phyloP scores from a whole-genome alignment of 306 rosid genomes.

The Castanopsis chinensis region DNA sequence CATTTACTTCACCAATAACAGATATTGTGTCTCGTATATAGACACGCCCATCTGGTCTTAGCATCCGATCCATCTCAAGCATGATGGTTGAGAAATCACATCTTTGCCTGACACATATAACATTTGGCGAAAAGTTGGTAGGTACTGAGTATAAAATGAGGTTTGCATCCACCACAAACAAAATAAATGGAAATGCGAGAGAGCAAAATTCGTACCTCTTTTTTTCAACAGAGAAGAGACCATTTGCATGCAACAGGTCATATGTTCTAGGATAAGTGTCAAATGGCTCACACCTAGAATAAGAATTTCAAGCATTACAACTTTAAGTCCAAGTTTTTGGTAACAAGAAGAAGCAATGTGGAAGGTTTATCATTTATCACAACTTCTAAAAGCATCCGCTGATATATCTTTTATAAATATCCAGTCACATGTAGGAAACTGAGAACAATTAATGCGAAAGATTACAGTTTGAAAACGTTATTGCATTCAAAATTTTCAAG shows the following conservation, averaged over 20 bases:
- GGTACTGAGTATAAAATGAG: neutral
- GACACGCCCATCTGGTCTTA: constrained; percentile 81
- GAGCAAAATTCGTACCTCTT: constrained; percentile 49
- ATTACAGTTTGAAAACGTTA: neutral
- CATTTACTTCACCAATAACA: constrained; percentile 55
- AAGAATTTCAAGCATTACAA: constrained; percentile 17
- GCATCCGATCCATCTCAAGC: constrained; percentile 88
- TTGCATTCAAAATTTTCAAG: neutral
- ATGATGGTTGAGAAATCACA: constrained; percentile 78
- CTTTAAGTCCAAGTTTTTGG: neutral
- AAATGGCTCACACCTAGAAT: constrained; percentile 86
- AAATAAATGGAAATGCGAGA: neutral
- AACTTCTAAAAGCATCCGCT: neutral
- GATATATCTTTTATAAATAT: neutral
- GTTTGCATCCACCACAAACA: neutral
- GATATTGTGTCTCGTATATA: constrained; percentile 68
- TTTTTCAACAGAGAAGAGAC: constrained; percentile 72
- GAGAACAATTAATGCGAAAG: neutral
- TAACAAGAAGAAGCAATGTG: neutral
- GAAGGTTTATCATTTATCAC: neutral
- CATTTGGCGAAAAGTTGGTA: neutral
- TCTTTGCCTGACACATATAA: constrained; percentile 37
- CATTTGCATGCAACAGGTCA: constrained; percentile 77
- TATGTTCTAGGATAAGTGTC: constrained; percentile 95
- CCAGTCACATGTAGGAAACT: neutral